A percentile compares a stretch with the other conserved stretches of the same genome.
phyloP scores from a whole-genome alignment of 2,329 filamentous ascomycete species.

The Nemania serpens region DNA sequence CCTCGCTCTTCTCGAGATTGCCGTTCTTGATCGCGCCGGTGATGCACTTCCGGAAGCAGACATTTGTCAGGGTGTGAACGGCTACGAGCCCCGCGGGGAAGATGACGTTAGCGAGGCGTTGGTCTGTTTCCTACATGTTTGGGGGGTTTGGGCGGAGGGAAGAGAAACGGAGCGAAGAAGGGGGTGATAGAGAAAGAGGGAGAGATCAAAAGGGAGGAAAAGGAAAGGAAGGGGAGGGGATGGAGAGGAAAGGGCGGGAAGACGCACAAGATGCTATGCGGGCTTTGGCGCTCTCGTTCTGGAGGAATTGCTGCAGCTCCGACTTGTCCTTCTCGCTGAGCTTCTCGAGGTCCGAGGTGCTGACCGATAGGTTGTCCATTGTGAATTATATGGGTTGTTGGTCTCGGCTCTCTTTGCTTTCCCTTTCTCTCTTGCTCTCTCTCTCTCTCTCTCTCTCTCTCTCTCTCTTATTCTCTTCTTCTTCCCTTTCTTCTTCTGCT shows the following conservation, averaged over 20 bases:
- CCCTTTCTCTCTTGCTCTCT: too few species aligned
- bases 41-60: slow-evolving; percentile 96
- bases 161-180: too few species aligned
- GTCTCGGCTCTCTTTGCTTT: too few species aligned
- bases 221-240: not conserved
- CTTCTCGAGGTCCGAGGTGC: slow-evolving; percentile 69
- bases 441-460: too few species aligned
- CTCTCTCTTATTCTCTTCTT: too few species aligned
- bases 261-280: slow-evolving; percentile 64
- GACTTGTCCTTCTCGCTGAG: slow-evolving; percentile 82
- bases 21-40: slow-evolving; percentile 72
- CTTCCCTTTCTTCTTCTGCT: not conserved
- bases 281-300: slow-evolving; percentile 85
- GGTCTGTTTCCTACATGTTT: not conserved
- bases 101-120: not conserved
- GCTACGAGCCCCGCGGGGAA: slow-evolving; percentile 43
- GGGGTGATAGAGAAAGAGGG: too few species aligned
- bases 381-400: not conserved
- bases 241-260: too few species aligned
- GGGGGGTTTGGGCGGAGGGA: too few species aligned
- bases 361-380: slow-evolving; percentile 42
- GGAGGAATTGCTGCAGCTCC: slow-evolving; percentile 84
- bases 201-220: too few species aligned
- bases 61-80: slow-evolving; percentile 64
- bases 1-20: slow-evolving; percentile 76